Conservation (phyloP, 164 flowering plant genomes). For the Stephania cephalantha region DNA sequence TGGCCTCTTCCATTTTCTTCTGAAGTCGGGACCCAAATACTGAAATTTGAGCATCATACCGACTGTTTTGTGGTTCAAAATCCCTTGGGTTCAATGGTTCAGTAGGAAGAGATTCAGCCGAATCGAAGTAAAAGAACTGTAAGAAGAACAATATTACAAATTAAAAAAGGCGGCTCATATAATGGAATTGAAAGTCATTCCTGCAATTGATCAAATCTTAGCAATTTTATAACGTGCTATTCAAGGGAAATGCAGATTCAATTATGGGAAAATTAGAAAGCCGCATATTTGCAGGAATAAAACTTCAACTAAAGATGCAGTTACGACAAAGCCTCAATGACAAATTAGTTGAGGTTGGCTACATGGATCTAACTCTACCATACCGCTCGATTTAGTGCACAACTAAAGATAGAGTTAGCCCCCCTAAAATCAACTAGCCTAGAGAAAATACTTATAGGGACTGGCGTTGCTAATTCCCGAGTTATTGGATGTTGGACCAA, state of each 20-base stretch:
- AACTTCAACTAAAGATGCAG: background rate
- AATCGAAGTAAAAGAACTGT: conserved; percentile 77
- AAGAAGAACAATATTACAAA: background rate
- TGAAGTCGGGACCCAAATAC: conserved; percentile 81
- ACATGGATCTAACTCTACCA: too few relatives aligned
- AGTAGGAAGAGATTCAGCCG: conserved; percentile 67
- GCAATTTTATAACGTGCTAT: background rate
- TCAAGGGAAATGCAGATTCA: background rate
- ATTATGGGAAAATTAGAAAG: background rate
- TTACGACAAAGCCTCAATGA: background rate
- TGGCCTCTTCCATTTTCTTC: conserved; percentile 65
- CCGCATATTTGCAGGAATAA: background rate
- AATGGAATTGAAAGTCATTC: background rate
- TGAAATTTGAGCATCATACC: conserved; percentile 85
- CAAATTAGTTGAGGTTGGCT: too few relatives aligned
- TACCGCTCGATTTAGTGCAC: too few relatives aligned
- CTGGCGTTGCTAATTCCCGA: background rate
- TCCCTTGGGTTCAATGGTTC: conserved; percentile 55
- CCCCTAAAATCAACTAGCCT: too few relatives aligned
- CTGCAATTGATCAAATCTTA: background rate
- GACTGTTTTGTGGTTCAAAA: conserved; percentile 51
- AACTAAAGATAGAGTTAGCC: too few relatives aligned
- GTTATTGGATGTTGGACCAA: background rate
- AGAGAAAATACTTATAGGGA: background rate
- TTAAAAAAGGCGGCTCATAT: background rate